Conservation (phyloP, 2,329 filamentous ascomycete species). For the Chrysosporium queenslandicum region DNA sequence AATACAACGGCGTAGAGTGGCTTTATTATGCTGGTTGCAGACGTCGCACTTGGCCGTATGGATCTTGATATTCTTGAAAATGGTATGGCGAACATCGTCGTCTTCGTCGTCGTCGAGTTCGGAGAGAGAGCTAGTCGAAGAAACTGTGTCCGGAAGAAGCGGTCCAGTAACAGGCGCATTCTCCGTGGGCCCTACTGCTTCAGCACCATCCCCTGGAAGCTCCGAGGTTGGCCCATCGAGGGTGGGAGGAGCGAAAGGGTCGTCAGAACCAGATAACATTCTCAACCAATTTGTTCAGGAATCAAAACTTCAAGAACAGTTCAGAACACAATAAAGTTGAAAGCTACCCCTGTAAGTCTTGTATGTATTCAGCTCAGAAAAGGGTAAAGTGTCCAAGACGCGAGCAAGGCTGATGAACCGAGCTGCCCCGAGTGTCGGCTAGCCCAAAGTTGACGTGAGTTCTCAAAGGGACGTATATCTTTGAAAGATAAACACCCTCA, state of each 20-base stretch:
- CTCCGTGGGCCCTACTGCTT: background rate
- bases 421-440: background rate
- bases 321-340: background rate
- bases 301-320: background rate
- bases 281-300: background rate
- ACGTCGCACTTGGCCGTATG: constrained; percentile 33
- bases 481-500: background rate
- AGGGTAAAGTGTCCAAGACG: too few relatives aligned
- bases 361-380: too few relatives aligned
- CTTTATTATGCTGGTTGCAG: constrained; percentile 28
- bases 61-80: constrained; percentile 24
- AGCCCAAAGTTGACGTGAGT: background rate
- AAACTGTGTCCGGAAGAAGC: background rate
- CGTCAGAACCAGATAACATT: background rate
- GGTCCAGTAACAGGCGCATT: background rate
- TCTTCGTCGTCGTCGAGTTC: constrained; percentile 3
- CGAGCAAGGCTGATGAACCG: background rate
- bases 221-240: background rate
- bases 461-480: background rate
- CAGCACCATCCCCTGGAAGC: background rate
- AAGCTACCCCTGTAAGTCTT: too few relatives aligned
- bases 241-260: background rate
- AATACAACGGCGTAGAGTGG: constrained; percentile 27
- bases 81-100: constrained; percentile 15
- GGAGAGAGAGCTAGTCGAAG: background rate